Evolutionary conservation across 176 grass and related monocot genomes (phyloP).

Genomic region (Leersia perrieri): DNA sequence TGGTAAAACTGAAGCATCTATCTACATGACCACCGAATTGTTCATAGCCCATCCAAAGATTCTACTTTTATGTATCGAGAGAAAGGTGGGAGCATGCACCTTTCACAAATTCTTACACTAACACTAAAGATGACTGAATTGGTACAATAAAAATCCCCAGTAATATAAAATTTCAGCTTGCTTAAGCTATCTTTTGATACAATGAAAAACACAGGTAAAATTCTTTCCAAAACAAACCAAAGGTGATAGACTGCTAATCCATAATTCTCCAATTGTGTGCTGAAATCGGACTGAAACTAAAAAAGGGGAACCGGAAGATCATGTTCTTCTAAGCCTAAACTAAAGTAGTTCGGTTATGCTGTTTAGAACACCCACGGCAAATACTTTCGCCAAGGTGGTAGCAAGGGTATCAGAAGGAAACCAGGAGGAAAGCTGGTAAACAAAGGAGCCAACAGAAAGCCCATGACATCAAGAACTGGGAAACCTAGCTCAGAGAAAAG

Average conservation of each 20-base stretch:
- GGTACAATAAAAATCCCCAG: neutral
- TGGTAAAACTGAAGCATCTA: conserved; percentile 24
- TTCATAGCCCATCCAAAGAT: conserved; percentile 14
- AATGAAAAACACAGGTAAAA: neutral
- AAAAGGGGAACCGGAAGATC: neutral
- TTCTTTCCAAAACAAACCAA: neutral
- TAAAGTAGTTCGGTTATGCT: neutral
- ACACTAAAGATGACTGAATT: neutral
- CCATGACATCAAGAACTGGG: neutral
- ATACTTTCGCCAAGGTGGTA: neutral
- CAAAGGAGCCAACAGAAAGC: neutral
- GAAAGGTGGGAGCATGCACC: neutral
- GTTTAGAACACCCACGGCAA: neutral
- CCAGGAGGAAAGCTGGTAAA: neutral
- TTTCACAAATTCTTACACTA: neutral
- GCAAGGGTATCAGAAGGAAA: neutral
- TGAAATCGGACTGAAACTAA: neutral
- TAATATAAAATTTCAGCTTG: neutral
- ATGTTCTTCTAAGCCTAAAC: neutral
- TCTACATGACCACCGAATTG: conserved; percentile 8
- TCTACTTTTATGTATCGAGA: neutral
- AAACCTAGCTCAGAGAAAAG: neutral
- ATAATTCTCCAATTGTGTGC: neutral
- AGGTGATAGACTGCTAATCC: neutral
- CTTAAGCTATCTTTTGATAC: neutral